phyloP scores from a whole-genome alignment of 306 rosid genomes.

The Cercis canadensis region DNA sequence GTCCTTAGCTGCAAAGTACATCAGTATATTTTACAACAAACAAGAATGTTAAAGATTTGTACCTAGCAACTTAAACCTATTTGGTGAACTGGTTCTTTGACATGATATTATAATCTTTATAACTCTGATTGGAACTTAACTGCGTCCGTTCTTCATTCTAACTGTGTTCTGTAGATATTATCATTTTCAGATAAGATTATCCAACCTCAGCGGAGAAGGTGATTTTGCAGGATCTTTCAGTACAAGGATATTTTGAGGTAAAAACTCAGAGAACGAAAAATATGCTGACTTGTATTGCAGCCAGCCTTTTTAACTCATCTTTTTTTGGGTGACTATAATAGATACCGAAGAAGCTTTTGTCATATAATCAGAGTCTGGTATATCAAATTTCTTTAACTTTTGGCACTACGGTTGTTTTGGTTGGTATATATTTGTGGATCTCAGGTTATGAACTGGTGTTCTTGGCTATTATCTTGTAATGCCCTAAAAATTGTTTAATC shows the following conservation, averaged over 20 bases:
- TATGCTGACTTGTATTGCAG: slow-evolving; percentile 21
- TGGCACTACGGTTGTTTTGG: slow-evolving; percentile 24
- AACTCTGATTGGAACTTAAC: no score
- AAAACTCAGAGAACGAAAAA: slow-evolving; percentile 19
- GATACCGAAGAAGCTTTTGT: slow-evolving; percentile 30
- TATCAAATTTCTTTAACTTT: slow-evolving; percentile 19
- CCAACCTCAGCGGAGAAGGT: slow-evolving; percentile 71
- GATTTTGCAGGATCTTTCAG: slow-evolving; percentile 38
- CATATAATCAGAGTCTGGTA: slow-evolving; percentile 27
- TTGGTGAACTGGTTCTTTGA: no score
- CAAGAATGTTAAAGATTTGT: no score
- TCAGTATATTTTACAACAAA: no score
- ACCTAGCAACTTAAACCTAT: no score
- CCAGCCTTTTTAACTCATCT: neutral
- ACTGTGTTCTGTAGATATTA: slow-evolving; percentile 24
- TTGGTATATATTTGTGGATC: slow-evolving; percentile 40
- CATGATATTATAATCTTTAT: no score
- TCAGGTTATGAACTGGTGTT: slow-evolving; percentile 29
- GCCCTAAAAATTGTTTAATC: slow-evolving; percentile 16
- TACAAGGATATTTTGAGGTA: slow-evolving; percentile 38
- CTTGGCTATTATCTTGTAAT: slow-evolving; percentile 14
- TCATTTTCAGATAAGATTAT: slow-evolving; percentile 53
- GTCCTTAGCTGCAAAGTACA: no score
- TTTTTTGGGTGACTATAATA: slow-evolving; percentile 24
- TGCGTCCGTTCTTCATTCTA: no score